Conservation (phyloP, 257 asterid genomes). For the Solanum pinnatisectum region DNA sequence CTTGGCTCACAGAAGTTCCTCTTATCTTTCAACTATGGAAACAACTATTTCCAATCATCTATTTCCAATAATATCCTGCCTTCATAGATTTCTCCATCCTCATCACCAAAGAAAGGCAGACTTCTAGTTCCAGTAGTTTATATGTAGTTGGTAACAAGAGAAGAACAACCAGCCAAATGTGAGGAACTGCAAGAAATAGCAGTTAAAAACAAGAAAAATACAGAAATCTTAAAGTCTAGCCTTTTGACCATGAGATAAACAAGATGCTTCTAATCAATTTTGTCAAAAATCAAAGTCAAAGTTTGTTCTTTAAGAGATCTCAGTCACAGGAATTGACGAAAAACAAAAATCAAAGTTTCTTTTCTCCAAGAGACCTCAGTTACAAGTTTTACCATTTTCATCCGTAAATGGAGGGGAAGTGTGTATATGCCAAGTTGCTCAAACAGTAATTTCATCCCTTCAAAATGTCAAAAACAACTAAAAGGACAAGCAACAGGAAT, state of each 20-base stretch:
- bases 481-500: neutral
- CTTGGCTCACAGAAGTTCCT: neutral
- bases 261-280: neutral
- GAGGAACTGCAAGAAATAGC: neutral
- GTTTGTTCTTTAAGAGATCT: neutral
- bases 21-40: neutral
- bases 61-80: neutral
- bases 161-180: neutral
- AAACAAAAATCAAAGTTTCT: neutral
- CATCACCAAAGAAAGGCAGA: neutral
- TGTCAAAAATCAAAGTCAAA: neutral
- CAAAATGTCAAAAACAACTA: neutral
- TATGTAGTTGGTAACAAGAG: neutral
- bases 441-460: neutral
- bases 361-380: neutral
- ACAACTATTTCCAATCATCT: neutral
- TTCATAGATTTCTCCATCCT: neutral
- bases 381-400: neutral
- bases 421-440: neutral
- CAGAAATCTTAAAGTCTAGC: neutral
- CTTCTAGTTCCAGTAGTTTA: neutral
- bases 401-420: neutral
- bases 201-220: neutral
- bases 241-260: neutral
- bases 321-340: neutral